Evolutionary conservation across 345 rosid genomes (phyloP).

Genomic region (Lagerstroemia speciosa): DNA sequence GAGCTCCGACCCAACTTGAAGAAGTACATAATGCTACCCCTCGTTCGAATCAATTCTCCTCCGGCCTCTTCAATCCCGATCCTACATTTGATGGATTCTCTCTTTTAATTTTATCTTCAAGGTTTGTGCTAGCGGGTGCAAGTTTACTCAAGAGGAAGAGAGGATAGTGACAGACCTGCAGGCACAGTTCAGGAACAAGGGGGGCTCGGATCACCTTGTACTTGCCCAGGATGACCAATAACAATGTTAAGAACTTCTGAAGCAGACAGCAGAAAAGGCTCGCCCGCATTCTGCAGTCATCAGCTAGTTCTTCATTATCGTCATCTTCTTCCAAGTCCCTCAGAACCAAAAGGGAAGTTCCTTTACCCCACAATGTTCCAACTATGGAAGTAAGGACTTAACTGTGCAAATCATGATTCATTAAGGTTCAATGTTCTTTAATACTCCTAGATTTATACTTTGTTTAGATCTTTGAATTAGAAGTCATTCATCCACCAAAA

Average conservation of each 20-base stretch:
- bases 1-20: conserved; percentile 89
- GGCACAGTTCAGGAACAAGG: conserved; percentile 71
- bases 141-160: conserved; percentile 83
- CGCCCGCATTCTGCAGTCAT: conserved; percentile 55
- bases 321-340: conserved; percentile 23
- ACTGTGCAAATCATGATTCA: too few relatives aligned
- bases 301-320: conserved; percentile 26
- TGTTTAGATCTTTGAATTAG: too few relatives aligned
- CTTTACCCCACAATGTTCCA: neutral
- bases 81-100: neutral
- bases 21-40: conserved; percentile 45
- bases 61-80: neutral
- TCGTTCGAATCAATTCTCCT: neutral
- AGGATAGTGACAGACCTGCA: conserved; percentile 83
- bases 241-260: conserved; percentile 96
- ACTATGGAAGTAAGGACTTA: neutral
- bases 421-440: too few relatives aligned
- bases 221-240: conserved; percentile 75
- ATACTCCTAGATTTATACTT: too few relatives aligned
- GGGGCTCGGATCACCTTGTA: conserved; percentile 92
- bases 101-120: neutral
- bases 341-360: conserved; percentile 17
- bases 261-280: conserved; percentile 82
- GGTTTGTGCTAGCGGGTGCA: conserved; percentile 75
- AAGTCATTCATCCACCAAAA: too few relatives aligned